A percentile compares a stretch with the other conserved stretches of the same genome.
Evolutionary conservation across 2,329 filamentous ascomycete species (phyloP).

Genomic region (Fusarium dimerum): DNA sequence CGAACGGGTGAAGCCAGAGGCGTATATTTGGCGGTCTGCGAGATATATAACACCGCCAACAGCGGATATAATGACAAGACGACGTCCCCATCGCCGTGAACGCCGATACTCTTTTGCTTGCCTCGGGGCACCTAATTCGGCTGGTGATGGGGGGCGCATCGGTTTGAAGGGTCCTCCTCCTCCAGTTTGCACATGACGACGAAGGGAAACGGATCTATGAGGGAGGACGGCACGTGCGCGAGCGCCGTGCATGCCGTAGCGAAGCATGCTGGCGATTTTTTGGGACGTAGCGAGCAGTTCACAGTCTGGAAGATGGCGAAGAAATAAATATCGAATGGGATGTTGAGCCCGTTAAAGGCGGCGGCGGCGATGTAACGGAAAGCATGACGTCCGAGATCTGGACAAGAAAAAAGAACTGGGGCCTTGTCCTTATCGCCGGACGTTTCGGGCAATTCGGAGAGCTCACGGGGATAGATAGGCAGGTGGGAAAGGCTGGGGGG

Average conservation of each 20-base stretch:
- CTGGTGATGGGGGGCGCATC: slow-evolving; percentile 75
- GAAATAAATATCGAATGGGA: neutral
- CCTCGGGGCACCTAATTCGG: slow-evolving; percentile 71
- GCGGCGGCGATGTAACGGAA: neutral
- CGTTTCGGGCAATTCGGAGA: slow-evolving; percentile 20
- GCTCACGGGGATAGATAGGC: slow-evolving; percentile 7
- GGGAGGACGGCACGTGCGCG: slow-evolving; percentile 27
- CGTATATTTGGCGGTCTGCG: slow-evolving; percentile 74
- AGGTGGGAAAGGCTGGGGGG: too few relatives aligned
- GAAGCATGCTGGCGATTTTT: slow-evolving; percentile 31
- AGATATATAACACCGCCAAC: slow-evolving; percentile 64
- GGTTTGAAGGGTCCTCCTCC: slow-evolving; percentile 54
- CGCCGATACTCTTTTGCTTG: slow-evolving; percentile 71
- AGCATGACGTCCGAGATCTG: slow-evolving; percentile 26
- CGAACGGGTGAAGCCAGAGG: slow-evolving; percentile 76
- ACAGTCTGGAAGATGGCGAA: slow-evolving; percentile 2
- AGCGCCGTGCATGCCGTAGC: slow-evolving; percentile 28
- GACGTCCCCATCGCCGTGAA: slow-evolving; percentile 74
- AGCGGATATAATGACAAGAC: slow-evolving; percentile 63
- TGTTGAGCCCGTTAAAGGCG: neutral
- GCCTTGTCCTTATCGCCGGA: slow-evolving; percentile 23
- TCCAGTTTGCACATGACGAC: slow-evolving; percentile 33
- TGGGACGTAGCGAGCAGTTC: neutral
- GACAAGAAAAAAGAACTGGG: slow-evolving; percentile 14
- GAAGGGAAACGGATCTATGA: slow-evolving; percentile 48